A percentile compares a stretch with the other conserved stretches of the same genome.
Conservation (phyloP, 1,139 yeast genomes). For the Blastobotrys raffinosifermentans region DNA sequence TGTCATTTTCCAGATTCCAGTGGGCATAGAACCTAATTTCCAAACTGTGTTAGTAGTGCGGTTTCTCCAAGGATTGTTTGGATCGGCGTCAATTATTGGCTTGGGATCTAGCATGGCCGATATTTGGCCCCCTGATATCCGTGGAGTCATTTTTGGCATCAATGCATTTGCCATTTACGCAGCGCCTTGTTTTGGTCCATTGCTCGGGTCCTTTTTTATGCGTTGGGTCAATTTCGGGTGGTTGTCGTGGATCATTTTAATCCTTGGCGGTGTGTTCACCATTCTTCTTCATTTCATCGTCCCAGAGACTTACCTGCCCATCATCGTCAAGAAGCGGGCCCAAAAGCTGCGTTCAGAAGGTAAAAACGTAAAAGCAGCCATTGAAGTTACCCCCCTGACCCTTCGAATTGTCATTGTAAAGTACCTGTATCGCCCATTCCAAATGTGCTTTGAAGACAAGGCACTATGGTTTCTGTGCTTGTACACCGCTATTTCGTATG, state of each 20-base stretch:
- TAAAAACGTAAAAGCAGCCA: no score
- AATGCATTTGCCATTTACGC: slow-evolving; percentile 12
- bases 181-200: slow-evolving; percentile 13
- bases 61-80: slow-evolving; percentile 8
- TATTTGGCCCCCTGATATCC: slow-evolving; percentile 3
- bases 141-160: slow-evolving; percentile 7
- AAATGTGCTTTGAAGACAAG: no score
- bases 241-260: slow-evolving; percentile 14
- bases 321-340: no score
- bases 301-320: slow-evolving; percentile 10
- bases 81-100: slow-evolving; percentile 1
- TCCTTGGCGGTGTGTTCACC: slow-evolving; percentile 10
- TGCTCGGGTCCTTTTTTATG: slow-evolving; percentile 11
- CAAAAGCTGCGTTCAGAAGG: no score
- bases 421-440: no score
- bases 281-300: slow-evolving; percentile 3
- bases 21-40: slow-evolving; percentile 6
- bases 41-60: slow-evolving; percentile 7
- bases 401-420: no score
- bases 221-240: slow-evolving; percentile 11
- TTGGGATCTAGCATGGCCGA: slow-evolving; percentile 3
- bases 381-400: no score
- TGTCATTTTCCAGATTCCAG: slow-evolving; percentile 8
- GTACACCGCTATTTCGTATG: slow-evolving; percentile 12
- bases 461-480: slow-evolving; percentile 10